phyloP scores from a whole-genome alignment of 2,329 filamentous ascomycete genomes.

The Lachnellula willkommii region DNA sequence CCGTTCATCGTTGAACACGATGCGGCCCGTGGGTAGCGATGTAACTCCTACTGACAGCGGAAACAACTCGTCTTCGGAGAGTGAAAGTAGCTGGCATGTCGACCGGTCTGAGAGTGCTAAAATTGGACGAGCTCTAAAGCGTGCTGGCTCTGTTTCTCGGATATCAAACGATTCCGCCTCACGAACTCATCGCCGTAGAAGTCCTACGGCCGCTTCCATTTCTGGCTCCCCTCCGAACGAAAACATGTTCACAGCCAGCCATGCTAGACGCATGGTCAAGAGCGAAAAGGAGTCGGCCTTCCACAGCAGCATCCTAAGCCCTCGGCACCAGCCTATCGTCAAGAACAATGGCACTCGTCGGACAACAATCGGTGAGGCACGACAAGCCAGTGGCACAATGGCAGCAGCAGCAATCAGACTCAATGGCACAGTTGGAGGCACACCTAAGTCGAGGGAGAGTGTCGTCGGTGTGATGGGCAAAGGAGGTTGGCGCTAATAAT shows the following conservation, averaged over 20 bases:
- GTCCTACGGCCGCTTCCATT: slow-evolving; percentile 42
- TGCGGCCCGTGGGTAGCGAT: slow-evolving; percentile 24
- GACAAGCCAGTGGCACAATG: slow-evolving; percentile 24
- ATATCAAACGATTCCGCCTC: slow-evolving; percentile 22
- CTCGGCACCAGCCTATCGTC: slow-evolving; percentile 52
- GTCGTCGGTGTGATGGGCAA: slow-evolving; percentile 26
- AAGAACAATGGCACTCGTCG: slow-evolving; percentile 37
- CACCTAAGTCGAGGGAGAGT: slow-evolving; percentile 27
- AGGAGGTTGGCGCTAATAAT: slow-evolving; percentile 25
- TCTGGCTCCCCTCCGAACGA: slow-evolving; percentile 50
- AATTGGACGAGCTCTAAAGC: slow-evolving; percentile 29
- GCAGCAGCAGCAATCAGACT: slow-evolving; percentile 20
- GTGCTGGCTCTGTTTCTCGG: slow-evolving; percentile 27
- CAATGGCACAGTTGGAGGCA: slow-evolving; percentile 19
- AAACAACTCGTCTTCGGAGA: slow-evolving; percentile 33
- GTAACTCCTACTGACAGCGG: slow-evolving; percentile 31
- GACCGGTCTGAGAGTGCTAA: slow-evolving; percentile 27
- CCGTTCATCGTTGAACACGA: slow-evolving; percentile 37
- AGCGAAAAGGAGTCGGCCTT: slow-evolving; percentile 52
- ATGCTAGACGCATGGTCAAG: slow-evolving; percentile 62
- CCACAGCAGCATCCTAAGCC: slow-evolving; percentile 55
- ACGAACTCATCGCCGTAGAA: slow-evolving; percentile 26
- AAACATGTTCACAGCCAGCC: slow-evolving; percentile 59
- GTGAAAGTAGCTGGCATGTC: slow-evolving; percentile 26
- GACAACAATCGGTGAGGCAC: slow-evolving; percentile 27